Conservation (phyloP, 106 monocot genomes). For the Cymbidium sinense region DNA sequence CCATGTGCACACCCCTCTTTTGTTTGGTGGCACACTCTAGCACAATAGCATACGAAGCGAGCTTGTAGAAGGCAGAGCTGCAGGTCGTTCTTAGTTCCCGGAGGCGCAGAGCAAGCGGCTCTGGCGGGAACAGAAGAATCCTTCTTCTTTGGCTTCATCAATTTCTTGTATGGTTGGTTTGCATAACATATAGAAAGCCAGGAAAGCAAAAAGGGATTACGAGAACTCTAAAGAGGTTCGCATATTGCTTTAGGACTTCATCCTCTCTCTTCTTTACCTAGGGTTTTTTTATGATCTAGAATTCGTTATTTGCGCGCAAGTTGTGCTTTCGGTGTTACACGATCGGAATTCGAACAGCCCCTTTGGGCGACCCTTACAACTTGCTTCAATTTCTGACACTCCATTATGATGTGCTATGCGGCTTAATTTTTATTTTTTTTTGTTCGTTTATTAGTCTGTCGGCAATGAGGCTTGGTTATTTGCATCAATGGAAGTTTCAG, state of each 20-base stretch:
- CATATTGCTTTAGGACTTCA: background rate
- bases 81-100: no score
- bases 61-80: no score
- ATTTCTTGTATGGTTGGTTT: background rate
- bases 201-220: background rate
- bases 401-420: background rate
- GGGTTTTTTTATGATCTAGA: background rate
- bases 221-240: background rate
- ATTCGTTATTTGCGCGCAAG: background rate
- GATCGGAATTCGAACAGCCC: background rate
- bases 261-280: background rate
- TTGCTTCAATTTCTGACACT: background rate
- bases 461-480: background rate
- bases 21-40: no score
- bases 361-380: background rate
- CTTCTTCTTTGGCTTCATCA: no score
- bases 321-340: background rate
- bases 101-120: no score
- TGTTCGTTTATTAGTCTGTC: no score
- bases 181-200: background rate
- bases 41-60: no score
- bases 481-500: background rate
- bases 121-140: no score
- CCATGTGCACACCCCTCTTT: no score
- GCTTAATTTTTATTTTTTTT: background rate